Evolutionary conservation across 768 basidiomycete species (phyloP), one percentile per base, ranked within the genome.

Genomic region (Boletus reticuloceps): DNA sequence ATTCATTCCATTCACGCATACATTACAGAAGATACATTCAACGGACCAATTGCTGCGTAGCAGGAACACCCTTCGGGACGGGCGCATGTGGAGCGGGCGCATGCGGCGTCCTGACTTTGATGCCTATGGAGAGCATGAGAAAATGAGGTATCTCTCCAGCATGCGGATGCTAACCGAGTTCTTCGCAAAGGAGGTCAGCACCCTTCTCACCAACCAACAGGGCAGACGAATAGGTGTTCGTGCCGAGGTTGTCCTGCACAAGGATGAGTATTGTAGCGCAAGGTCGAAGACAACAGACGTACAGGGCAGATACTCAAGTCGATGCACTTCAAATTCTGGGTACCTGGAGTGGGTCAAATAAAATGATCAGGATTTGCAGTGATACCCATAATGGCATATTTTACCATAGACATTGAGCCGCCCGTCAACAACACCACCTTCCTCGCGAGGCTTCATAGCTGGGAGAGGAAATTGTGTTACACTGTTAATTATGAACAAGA

Each of bases 261-360:
- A 12, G 20, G 40, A 37, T 57, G 45, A 58, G 49, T 31, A 25
- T 29, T n/a, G 32, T 8, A 42, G 25, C 39, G 31, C 14, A 17
- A n/a, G 32, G 25, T 16, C 13, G 44, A 19, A 43, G 19, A 31
- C 14, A 36, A 12, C 14, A 40, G 22, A 71, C 81, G 63, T 66
- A 84, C 84, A 20, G 86, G 86, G 72, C 86, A 86, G 73, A 87
- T 85, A 70, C 81, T 82, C 74, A 87, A 74, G 70, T 88, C 86
- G 59, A 82, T 77, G 64, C 75, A 77, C 74, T 87, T 87, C 64
- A 88, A 74, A 75, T 85, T 85, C 70, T 82, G 67, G 19, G 85
- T 86, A 45, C 82, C 84, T 36, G 34, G 34, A 14, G 34, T 36
- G 11, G 34, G 34, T 12, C 34, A 36, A 36, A 36, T 6, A 36